phyloP scores from a whole-genome alignment of 257 asterid species.

The Cinchona pubescens region DNA sequence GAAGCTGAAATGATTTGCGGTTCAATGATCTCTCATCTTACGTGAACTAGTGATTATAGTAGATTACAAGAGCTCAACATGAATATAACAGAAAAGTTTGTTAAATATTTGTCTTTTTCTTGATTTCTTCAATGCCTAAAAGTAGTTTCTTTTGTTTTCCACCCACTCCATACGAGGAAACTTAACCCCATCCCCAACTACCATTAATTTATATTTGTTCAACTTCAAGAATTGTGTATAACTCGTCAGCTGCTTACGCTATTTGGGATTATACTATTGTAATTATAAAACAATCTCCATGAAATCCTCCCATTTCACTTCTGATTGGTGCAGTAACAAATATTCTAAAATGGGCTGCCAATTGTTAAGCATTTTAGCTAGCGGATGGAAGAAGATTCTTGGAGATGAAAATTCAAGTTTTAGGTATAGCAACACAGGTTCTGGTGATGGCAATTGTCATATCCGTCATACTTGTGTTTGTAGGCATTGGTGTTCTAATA shows the following conservation, averaged over 20 bases:
- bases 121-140: background rate
- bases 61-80: too few species aligned
- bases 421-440: slow-evolving; percentile 29
- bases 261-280: background rate
- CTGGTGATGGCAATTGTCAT: slow-evolving; percentile 45
- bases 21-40: too few species aligned
- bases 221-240: background rate
- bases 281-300: background rate
- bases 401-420: slow-evolving; percentile 11
- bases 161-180: slow-evolving; percentile 53
- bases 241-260: slow-evolving; percentile 21
- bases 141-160: slow-evolving; percentile 8
- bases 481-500: slow-evolving; percentile 45
- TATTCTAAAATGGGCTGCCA: background rate
- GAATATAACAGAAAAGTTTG: background rate
- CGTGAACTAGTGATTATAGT: too few species aligned
- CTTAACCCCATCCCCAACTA: slow-evolving; percentile 29
- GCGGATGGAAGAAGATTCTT: slow-evolving; percentile 5
- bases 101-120: background rate
- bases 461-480: slow-evolving; percentile 42
- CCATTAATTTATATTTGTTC: slow-evolving; percentile 5
- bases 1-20: too few species aligned
- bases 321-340: background rate
- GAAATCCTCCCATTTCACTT: background rate
- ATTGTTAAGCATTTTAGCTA: background rate